A percentile compares a stretch with the other conserved stretches of the same genome.
These are phyloP conservation scores for Kazachstania bromeliacearum DNA, from an alignment of 805 yeast species.

Conservation along the genomic window DNA sequence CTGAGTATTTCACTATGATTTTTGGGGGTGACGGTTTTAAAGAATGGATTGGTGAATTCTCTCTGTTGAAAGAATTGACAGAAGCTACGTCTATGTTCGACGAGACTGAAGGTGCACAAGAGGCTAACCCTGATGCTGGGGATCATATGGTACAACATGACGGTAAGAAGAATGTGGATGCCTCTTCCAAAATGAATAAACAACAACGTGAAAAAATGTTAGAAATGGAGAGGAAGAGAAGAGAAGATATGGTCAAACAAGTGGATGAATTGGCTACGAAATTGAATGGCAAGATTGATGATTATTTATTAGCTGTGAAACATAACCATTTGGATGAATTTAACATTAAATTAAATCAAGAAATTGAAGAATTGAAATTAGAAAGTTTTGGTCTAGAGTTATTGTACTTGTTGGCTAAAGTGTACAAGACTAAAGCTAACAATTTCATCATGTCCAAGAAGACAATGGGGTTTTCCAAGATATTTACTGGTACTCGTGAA, in stretches of 20 bases:
- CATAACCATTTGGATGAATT: slow-evolving; percentile 42
- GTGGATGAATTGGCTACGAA: slow-evolving; percentile 42
- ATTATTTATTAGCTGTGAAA: slow-evolving; percentile 37
- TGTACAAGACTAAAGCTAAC: slow-evolving; percentile 66
- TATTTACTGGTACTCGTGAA: slow-evolving; percentile 71
- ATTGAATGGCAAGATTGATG: slow-evolving; percentile 39
- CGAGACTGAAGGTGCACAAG: slow-evolving; percentile 20
- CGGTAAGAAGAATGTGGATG: slow-evolving; percentile 22
- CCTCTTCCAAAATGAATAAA: slow-evolving; percentile 22
- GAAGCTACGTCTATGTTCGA: slow-evolving; percentile 45
- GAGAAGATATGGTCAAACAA: slow-evolving; percentile 40
- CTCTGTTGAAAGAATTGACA: slow-evolving; percentile 54
- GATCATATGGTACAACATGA: slow-evolving; percentile 29
- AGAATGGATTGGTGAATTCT: slow-evolving; percentile 71
- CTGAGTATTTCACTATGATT: slow-evolving; percentile 71
- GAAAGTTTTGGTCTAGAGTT: slow-evolving; percentile 93
- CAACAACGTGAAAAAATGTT: slow-evolving; percentile 42
- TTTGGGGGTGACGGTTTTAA: slow-evolving; percentile 78
- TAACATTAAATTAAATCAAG: slow-evolving; percentile 42
- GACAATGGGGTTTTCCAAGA: slow-evolving; percentile 79
- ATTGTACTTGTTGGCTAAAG: slow-evolving; percentile 70
- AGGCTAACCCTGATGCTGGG: slow-evolving; percentile 8
- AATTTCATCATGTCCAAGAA: slow-evolving; percentile 66
- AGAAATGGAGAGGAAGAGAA: slow-evolving; percentile 45
- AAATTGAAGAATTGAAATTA: slow-evolving; percentile 74